These are phyloP conservation scores for Imleria badia DNA, from an alignment of 768 basidiomycete species.

Conservation along the genomic window DNA sequence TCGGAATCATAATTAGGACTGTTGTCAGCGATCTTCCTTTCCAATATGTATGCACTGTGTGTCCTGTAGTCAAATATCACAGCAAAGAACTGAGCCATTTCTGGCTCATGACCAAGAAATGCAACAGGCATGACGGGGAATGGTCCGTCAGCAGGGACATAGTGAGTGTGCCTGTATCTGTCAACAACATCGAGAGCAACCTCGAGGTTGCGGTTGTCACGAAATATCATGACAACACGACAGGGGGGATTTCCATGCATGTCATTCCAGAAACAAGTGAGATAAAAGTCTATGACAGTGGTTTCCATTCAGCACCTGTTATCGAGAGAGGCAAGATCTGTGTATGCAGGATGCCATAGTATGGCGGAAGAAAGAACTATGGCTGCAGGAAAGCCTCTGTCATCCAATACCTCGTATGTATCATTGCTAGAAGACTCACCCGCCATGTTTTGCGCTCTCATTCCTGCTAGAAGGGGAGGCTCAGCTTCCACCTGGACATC, in stretches of 20 bases:
- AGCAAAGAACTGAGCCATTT: neutral
- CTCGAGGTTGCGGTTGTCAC: neutral
- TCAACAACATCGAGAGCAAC: neutral
- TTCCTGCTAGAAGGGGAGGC: too few relatives aligned
- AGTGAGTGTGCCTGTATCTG: neutral
- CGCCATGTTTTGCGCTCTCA: too few relatives aligned
- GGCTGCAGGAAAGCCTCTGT: neutral
- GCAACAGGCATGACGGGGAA: neutral
- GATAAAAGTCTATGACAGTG: neutral
- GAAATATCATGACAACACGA: neutral
- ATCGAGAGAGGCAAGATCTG: neutral
- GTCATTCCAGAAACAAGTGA: slow-evolving; percentile 1
- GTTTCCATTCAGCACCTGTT: slow-evolving; percentile 1
- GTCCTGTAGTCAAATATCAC: neutral
- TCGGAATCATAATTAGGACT: neutral
- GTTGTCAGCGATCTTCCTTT: neutral
- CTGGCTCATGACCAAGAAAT: neutral
- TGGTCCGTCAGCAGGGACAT: neutral
- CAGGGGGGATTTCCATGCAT: neutral
- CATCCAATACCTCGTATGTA: too few relatives aligned
- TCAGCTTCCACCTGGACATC: too few relatives aligned
- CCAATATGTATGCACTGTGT: neutral
- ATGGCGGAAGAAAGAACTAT: neutral
- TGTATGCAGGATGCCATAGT: slow-evolving; percentile 6
- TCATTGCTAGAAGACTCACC: too few relatives aligned